phyloP scores from a whole-genome alignment of 2,329 filamentous ascomycete genomes.

The Alternaria alternata region DNA sequence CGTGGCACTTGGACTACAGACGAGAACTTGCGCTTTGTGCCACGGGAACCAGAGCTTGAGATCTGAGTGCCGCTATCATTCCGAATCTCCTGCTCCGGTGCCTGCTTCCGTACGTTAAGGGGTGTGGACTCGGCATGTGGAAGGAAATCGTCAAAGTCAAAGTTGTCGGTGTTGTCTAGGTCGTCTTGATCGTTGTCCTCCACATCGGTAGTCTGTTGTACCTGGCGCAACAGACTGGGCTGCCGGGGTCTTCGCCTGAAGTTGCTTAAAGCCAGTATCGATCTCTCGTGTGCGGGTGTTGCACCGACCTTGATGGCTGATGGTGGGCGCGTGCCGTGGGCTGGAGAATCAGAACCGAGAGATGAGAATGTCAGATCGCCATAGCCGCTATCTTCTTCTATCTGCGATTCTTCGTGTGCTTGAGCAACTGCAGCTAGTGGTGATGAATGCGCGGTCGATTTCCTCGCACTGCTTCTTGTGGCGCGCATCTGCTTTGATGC shows the following conservation, averaged over 20 bases:
- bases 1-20: conserved; percentile 50
- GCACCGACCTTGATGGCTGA: conserved; percentile 55
- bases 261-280: conserved; percentile 59
- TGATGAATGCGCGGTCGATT: conserved; percentile 25
- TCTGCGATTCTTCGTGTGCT: conserved; percentile 17
- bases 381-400: conserved; percentile 41
- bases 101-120: conserved; percentile 57
- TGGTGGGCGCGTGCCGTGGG: conserved; percentile 50
- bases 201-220: conserved; percentile 54
- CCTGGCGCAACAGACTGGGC: conserved; percentile 59
- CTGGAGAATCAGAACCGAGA: conserved; percentile 44
- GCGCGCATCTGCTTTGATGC: conserved; percentile 25
- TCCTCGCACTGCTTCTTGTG: conserved; percentile 29
- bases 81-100: conserved; percentile 27
- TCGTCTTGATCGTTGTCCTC: conserved; percentile 57
- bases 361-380: conserved; percentile 47
- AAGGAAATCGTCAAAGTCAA: conserved; percentile 57
- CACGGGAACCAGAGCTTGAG: conserved; percentile 45
- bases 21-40: conserved; percentile 51
- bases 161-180: conserved; percentile 53
- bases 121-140: conserved; percentile 75
- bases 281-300: conserved; percentile 56
- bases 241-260: conserved; percentile 60
- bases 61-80: conserved; percentile 41
- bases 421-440: conserved; percentile 9